A percentile compares a stretch with the other conserved stretches of the same genome.
Conservation (phyloP, 148 eudicot genomes). For the Talinum fruticosum region DNA sequence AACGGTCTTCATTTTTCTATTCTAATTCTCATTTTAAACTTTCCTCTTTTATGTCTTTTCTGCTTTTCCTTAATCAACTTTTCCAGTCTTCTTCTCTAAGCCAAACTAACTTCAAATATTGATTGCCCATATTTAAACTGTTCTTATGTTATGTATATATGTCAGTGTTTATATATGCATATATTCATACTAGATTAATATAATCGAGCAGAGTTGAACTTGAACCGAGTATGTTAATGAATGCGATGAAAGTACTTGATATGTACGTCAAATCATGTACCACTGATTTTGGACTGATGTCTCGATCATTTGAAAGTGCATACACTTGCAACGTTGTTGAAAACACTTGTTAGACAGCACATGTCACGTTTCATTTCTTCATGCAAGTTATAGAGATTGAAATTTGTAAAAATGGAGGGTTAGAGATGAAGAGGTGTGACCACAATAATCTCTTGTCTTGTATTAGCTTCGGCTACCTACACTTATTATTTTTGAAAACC, state of each 20-base stretch:
- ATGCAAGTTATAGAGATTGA: background rate
- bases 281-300: background rate
- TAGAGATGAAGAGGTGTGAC: too few relatives aligned
- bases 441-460: too few relatives aligned
- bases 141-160: too few relatives aligned
- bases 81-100: slow-evolving; percentile 1
- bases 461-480: too few relatives aligned
- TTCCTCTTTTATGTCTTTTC: background rate
- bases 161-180: too few relatives aligned
- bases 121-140: background rate
- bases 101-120: background rate
- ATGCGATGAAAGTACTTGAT: too few relatives aligned
- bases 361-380: background rate
- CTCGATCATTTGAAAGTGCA: background rate
- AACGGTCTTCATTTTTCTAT: background rate
- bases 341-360: background rate
- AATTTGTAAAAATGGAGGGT: background rate
- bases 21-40: background rate
- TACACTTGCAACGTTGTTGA: background rate
- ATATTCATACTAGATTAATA: too few relatives aligned
- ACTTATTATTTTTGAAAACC: too few relatives aligned
- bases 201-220: too few relatives aligned
- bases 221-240: too few relatives aligned
- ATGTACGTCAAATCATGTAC: too few relatives aligned
- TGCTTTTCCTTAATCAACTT: background rate